phyloP scores from a whole-genome alignment of 2,329 filamentous ascomycete genomes.

The Scolecobasidium constrictum region DNA sequence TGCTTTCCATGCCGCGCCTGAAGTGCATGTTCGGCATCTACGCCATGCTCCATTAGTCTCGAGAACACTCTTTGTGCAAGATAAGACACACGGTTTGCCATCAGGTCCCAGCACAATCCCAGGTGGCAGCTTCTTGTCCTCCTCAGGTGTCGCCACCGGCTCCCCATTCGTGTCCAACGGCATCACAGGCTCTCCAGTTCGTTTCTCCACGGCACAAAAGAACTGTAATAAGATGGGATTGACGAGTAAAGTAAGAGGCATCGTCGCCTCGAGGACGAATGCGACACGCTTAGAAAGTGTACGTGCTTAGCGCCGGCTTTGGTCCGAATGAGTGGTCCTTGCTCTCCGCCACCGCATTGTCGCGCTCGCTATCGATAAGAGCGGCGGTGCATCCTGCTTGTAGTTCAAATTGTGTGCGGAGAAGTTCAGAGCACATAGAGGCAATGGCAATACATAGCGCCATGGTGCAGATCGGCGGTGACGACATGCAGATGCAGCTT shows the following conservation, averaged over 20 bases:
- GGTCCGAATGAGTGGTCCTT: neutral
- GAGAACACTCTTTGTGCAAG: slow-evolving; percentile 11
- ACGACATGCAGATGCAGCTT: slow-evolving; percentile 10
- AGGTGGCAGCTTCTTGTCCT: slow-evolving; percentile 41
- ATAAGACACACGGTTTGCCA: slow-evolving; percentile 62
- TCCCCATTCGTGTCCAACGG: slow-evolving; percentile 17
- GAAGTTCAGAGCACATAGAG: neutral
- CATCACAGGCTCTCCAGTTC: slow-evolving; percentile 26
- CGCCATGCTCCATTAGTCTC: slow-evolving; percentile 11
- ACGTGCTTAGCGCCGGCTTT: slow-evolving; percentile 9
- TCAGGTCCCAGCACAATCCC: slow-evolving; percentile 68
- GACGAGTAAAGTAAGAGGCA: slow-evolving; percentile 24
- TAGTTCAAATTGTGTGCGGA: neutral
- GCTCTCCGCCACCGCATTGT: neutral
- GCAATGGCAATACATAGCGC: no score
- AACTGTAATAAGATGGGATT: slow-evolving; percentile 28
- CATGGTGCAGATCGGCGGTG: slow-evolving; percentile 18
- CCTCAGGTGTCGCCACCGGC: neutral
- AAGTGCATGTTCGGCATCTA: slow-evolving; percentile 64
- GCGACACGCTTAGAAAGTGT: no score
- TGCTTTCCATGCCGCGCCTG: slow-evolving; percentile 46
- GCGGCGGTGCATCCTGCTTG: neutral
- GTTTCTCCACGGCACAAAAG: slow-evolving; percentile 24
- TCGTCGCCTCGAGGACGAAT: no score
- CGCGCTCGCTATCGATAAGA: neutral